phyloP scores from a whole-genome alignment of 176 grass and related monocot species.

The Cymbopogon citratus region DNA sequence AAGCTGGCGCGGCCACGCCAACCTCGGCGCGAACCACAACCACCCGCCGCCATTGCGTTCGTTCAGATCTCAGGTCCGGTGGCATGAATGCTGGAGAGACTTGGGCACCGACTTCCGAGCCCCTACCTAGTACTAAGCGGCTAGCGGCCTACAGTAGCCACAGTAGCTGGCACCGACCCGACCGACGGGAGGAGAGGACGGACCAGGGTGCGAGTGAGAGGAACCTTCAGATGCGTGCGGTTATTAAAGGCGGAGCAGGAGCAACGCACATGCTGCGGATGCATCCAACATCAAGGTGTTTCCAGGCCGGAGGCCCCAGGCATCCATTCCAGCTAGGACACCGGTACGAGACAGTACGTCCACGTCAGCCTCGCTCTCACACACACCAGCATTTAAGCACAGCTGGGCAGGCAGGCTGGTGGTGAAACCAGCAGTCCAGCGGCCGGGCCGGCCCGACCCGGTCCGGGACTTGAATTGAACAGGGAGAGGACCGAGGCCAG shows the following conservation, averaged over 20 bases:
- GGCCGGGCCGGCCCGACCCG: too few species aligned
- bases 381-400: background rate
- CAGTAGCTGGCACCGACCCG: background rate
- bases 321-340: slow-evolving; percentile 12
- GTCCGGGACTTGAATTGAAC: background rate
- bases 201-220: background rate
- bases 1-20: too few species aligned
- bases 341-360: background rate
- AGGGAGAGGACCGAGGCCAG: background rate
- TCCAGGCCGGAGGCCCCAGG: background rate
- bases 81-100: background rate
- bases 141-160: too few species aligned
- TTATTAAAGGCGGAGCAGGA: slow-evolving; percentile 13
- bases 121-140: too few species aligned
- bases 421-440: too few species aligned
- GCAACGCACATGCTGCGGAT: background rate
- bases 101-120: background rate
- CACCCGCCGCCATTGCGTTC: background rate
- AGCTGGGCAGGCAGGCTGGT: background rate
- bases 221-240: slow-evolving; percentile 22
- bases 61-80: background rate
- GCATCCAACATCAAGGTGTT: slow-evolving; percentile 5
- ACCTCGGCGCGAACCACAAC: background rate
- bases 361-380: background rate
- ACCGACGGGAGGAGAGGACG: background rate